Evolutionary conservation across 495 filamentous ascomycete genomes (phyloP).

Genomic region (Penicillium flavigenum): DNA sequence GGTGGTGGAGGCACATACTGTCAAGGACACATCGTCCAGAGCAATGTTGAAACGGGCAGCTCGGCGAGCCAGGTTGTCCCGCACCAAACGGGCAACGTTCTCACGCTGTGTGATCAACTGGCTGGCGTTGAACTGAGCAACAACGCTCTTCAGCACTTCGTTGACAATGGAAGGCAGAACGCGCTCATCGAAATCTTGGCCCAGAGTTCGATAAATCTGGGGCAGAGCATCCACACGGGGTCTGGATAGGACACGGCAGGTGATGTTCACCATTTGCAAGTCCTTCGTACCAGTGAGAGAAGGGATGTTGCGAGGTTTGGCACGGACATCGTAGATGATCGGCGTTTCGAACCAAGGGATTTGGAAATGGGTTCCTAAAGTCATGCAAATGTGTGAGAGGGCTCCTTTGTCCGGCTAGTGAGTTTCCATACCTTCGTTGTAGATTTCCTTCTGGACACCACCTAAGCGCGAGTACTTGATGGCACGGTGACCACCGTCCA

Average conservation of each 20-base stretch:
- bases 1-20: constrained; percentile 57
- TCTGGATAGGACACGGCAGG: constrained; percentile 96
- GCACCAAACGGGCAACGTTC: constrained; percentile 85
- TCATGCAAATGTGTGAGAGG: constrained; percentile 21
- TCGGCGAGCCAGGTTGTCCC: constrained; percentile 86
- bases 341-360: constrained; percentile 98
- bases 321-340: constrained; percentile 95
- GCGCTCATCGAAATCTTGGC: constrained; percentile 94
- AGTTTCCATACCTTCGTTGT: constrained; percentile 72
- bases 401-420: constrained; percentile 4
- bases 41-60: constrained; percentile 96
- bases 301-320: constrained; percentile 93
- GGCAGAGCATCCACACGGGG: constrained; percentile 86
- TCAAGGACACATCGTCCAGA: constrained; percentile 95
- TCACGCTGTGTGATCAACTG: constrained; percentile 98
- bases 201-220: constrained; percentile 94
- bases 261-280: constrained; percentile 99
- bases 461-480: constrained; percentile 96
- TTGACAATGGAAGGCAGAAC: constrained; percentile 98
- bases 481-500: constrained; percentile 97
- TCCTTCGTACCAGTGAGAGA: constrained; percentile 99
- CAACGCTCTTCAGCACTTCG: constrained; percentile 97
- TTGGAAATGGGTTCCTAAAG: constrained; percentile 81
- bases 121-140: constrained; percentile 98
- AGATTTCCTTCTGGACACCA: constrained; percentile 96